phyloP scores from a whole-genome alignment of 176 grass and related monocot genomes.

The Otatea glauca region DNA sequence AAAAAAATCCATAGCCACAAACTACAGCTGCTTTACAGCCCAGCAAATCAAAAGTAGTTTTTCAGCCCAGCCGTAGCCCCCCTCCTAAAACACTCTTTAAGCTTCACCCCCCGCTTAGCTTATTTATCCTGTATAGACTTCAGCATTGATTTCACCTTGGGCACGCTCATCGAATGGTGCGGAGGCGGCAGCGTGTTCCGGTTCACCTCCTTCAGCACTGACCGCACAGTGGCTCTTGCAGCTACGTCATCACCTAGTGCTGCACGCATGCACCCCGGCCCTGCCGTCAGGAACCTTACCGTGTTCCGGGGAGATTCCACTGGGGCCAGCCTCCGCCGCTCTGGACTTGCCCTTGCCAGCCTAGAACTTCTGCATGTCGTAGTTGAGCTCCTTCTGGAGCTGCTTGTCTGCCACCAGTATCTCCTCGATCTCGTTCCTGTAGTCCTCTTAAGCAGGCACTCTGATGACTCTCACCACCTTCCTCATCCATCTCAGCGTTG shows the following conservation, averaged over 20 bases:
- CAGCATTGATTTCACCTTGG: slow-evolving; percentile 61
- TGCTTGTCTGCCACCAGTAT: slow-evolving; percentile 93
- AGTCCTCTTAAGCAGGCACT: slow-evolving; percentile 84
- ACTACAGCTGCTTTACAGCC: no score
- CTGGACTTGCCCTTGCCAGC: slow-evolving; percentile 62
- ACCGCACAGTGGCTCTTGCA: slow-evolving; percentile 53
- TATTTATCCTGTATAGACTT: no score
- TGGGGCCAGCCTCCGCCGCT: slow-evolving; percentile 41
- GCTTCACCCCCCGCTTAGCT: no score
- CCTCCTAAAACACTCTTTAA: no score
- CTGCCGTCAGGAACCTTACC: not conserved
- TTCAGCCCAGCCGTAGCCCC: no score
- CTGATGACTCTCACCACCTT: slow-evolving; percentile 62
- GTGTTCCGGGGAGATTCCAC: slow-evolving; percentile 31
- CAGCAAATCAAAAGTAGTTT: no score
- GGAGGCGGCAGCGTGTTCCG: slow-evolving; percentile 52
- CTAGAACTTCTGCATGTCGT: slow-evolving; percentile 86
- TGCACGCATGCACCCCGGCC: not conserved
- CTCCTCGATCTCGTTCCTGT: slow-evolving; percentile 93
- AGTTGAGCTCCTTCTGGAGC: slow-evolving; percentile 89
- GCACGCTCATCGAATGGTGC: slow-evolving; percentile 68
- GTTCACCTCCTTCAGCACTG: slow-evolving; percentile 81
- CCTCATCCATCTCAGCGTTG: slow-evolving; percentile 71
- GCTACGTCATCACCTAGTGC: slow-evolving; percentile 29
- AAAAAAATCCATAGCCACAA: no score